These are phyloP conservation scores for grape (Vitis vinifera) DNA, from an alignment of 164 flowering plant species.

Conservation along the genomic window DNA sequence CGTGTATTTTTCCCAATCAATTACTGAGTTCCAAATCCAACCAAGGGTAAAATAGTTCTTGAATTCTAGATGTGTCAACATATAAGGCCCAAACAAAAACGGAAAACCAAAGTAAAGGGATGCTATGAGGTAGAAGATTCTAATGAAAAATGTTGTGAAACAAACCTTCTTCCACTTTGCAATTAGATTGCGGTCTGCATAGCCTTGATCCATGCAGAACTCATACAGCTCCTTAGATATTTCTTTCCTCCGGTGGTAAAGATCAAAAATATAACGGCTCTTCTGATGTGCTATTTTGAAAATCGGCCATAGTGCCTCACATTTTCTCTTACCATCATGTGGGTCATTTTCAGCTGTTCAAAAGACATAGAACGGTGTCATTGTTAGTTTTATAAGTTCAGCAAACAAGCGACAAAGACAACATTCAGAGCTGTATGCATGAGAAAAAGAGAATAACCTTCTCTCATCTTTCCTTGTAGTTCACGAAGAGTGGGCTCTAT, in stretches of 20 bases:
- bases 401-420: not conserved
- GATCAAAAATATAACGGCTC: conserved; percentile 80
- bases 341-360: conserved; percentile 78
- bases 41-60: not conserved
- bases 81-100: not conserved
- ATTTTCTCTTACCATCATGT: conserved; percentile 85
- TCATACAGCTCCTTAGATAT: conserved; percentile 78
- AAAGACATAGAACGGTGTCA: not conserved
- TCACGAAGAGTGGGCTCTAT: conserved; percentile 85
- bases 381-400: not conserved
- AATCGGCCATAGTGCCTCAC: conserved; percentile 85
- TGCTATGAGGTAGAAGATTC: not conserved
- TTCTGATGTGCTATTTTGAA: conserved; percentile 82
- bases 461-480: conserved; percentile 85
- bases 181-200: conserved; percentile 77
- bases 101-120: not conserved
- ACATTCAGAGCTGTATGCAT: not conserved
- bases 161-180: conserved; percentile 77
- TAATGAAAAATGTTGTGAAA: not conserved
- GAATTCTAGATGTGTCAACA: not conserved
- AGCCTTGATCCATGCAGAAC: conserved; percentile 85
- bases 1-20: not conserved
- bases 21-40: not conserved
- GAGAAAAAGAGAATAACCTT: conserved; percentile 42
- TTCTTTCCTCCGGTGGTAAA: conserved; percentile 76